Conservation (phyloP, 768 basidiomycete genomes). For the Hericium erinaceus region DNA sequence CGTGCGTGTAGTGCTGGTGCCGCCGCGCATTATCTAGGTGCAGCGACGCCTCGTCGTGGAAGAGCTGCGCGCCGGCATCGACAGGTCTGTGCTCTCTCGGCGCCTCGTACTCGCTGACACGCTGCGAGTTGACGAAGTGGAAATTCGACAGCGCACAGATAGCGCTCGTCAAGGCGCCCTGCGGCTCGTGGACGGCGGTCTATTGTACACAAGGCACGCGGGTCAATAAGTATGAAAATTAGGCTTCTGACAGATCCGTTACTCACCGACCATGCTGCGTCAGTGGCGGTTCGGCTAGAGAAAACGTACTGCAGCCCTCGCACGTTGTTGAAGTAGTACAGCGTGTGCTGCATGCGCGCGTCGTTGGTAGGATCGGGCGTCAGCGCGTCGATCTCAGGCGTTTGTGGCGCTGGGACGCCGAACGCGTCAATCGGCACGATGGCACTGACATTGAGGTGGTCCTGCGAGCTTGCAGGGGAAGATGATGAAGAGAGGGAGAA, state of each 20-base stretch:
- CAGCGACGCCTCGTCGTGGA: constrained; percentile 11
- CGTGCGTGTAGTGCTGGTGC: constrained; percentile 30
- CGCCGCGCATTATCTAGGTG: constrained; percentile 12
- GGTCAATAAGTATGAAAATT: not conserved
- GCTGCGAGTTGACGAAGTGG: constrained; percentile 9
- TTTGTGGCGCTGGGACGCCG: constrained; percentile 1
- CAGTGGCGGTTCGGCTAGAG: constrained; percentile 49
- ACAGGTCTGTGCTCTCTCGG: constrained; percentile 4
- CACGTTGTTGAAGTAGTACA: constrained; percentile 71
- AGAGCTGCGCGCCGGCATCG: constrained; percentile 8
- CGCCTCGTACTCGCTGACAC: not conserved
- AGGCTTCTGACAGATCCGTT: not conserved
- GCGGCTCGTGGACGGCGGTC: constrained; percentile 7
- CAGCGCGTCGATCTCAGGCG: constrained; percentile 8
- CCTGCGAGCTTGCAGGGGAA: not conserved
- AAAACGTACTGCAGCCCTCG: constrained; percentile 59
- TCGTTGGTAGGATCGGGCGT: constrained; percentile 10
- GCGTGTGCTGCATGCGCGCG: constrained; percentile 25
- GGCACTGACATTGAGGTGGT: not conserved
- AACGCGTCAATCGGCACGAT: constrained; percentile 1
- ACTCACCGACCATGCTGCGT: constrained; percentile 58
- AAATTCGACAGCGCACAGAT: constrained; percentile 13
- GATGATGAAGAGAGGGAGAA: not conserved
- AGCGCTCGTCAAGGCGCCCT: constrained; percentile 9
- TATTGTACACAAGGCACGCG: not conserved